These are phyloP conservation scores for Licmophora abbreviata DNA, from an alignment of 108 stramenopile genomes.

Conservation along the genomic window DNA sequence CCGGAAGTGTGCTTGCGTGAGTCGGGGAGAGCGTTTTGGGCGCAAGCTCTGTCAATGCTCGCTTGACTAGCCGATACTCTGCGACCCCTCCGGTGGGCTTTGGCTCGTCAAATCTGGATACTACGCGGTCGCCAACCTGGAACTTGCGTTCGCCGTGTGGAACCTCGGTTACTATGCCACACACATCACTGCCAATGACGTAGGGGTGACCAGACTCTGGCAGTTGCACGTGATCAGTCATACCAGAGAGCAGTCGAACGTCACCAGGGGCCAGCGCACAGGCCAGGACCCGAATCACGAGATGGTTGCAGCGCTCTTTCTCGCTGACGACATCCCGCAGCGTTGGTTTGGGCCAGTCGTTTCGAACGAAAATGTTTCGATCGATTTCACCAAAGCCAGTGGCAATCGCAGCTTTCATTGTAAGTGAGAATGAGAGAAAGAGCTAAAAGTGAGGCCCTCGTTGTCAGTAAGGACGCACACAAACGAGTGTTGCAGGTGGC, in stretches of 20 bases:
- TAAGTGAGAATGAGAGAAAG: too few relatives aligned
- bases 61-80: slow-evolving; percentile 26
- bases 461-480: too few relatives aligned
- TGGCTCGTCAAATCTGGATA: slow-evolving; percentile 22
- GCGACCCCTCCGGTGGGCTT: slow-evolving; percentile 37
- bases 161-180: slow-evolving; percentile 36
- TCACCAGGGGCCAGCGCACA: slow-evolving; percentile 46
- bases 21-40: slow-evolving; percentile 13
- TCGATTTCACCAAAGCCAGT: neutral
- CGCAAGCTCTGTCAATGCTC: slow-evolving; percentile 14
- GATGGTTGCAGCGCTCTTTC: neutral
- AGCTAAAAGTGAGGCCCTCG: too few relatives aligned
- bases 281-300: slow-evolving; percentile 20
- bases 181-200: slow-evolving; percentile 46
- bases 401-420: neutral
- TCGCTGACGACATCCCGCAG: too few relatives aligned
- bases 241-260: slow-evolving; percentile 27
- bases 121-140: slow-evolving; percentile 4
- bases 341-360: neutral
- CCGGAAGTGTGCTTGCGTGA: slow-evolving; percentile 10
- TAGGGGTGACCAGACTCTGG: slow-evolving; percentile 25
- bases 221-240: slow-evolving; percentile 22
- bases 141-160: neutral
- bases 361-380: neutral
- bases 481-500: too few relatives aligned